Evolutionary conservation across 441 rosid species (phyloP).

Genomic region (Eruca vesicaria): DNA sequence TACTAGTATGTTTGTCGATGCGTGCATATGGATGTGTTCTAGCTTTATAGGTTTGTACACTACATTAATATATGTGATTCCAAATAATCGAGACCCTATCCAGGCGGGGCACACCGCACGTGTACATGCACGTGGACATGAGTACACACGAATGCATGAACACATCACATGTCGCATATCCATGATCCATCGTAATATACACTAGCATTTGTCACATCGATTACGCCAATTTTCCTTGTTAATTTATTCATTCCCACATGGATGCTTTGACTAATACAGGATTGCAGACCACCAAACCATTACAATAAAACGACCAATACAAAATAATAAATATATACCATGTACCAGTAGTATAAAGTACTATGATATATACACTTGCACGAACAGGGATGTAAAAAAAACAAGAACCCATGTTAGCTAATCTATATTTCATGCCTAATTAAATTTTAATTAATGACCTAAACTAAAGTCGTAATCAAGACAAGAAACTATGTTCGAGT

Average conservation of each 20-base stretch:
- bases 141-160: constrained; percentile 26
- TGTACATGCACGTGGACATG: constrained; percentile 29
- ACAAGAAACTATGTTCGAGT: constrained; percentile 19
- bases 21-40: constrained; percentile 5
- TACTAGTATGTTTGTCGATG: constrained; percentile 7
- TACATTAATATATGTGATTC: background rate
- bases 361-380: background rate
- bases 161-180: constrained; percentile 26
- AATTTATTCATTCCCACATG: constrained; percentile 24
- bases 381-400: background rate
- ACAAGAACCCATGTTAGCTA: background rate
- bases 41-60: background rate
- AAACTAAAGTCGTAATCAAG: constrained; percentile 21
- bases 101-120: constrained; percentile 28
- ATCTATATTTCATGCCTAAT: background rate
- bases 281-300: background rate
- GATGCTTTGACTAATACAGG: constrained; percentile 15
- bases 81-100: background rate
- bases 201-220: constrained; percentile 28
- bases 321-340: background rate
- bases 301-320: background rate
- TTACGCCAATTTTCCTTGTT: constrained; percentile 1
- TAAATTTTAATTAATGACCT: background rate
- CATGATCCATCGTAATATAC: background rate
- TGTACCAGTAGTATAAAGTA: background rate